phyloP scores from a whole-genome alignment of 805 yeast genomes.

The Pichia pseudocactophila region DNA sequence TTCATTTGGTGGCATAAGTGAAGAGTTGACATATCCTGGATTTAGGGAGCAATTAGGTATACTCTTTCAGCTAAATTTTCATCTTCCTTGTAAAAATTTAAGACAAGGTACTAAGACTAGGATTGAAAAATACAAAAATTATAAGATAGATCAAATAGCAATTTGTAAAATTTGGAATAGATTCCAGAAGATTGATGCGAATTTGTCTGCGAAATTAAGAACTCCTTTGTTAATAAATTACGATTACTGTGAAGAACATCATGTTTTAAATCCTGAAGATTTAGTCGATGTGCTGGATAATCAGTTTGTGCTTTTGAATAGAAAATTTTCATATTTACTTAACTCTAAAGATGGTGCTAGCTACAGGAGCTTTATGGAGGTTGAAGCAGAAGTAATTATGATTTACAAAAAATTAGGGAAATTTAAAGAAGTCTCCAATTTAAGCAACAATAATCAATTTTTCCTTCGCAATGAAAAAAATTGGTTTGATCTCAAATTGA shows the following conservation, averaged over 20 bases:
- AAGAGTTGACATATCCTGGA: constrained; percentile 5
- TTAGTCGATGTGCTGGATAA: background rate
- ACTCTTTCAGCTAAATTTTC: constrained; percentile 7
- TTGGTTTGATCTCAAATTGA: background rate
- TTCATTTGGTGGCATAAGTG: constrained; percentile 1
- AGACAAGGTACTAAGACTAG: background rate
- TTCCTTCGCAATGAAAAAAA: background rate
- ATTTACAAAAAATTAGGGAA: background rate
- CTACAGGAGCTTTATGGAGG: background rate
- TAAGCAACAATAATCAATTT: too few relatives aligned
- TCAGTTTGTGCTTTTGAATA: background rate
- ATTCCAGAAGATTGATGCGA: constrained; percentile 7
- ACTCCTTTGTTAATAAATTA: constrained; percentile 11
- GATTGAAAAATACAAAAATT: background rate
- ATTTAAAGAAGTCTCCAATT: background rate
- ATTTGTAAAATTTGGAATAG: constrained; percentile 8
- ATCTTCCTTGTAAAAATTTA: constrained; percentile 1
- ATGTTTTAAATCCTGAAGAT: background rate
- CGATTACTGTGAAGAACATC: constrained; percentile 5
- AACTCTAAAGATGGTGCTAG: background rate
- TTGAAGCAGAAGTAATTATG: background rate
- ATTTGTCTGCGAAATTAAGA: constrained; percentile 7
- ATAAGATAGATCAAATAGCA: background rate
- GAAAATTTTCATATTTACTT: background rate
- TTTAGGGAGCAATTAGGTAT: constrained; percentile 5